Conservation (phyloP, 2,329 filamentous ascomycete species). For the Xylariaceae sp. region DNA sequence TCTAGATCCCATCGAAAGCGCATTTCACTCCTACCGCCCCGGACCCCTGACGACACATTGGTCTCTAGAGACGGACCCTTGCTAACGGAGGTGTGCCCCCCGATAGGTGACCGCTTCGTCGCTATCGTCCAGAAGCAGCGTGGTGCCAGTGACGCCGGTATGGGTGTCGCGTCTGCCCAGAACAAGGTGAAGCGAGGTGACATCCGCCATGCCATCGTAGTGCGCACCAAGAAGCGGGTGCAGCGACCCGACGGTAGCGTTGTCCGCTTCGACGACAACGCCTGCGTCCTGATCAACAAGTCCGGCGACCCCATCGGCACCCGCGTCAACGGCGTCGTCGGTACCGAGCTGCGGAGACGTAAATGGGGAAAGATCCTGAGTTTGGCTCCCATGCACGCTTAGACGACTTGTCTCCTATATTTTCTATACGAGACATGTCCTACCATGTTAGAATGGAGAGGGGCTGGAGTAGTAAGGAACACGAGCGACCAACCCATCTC, state of each 20-base stretch:
- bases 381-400: slow-evolving; percentile 70
- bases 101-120: slow-evolving; percentile 85
- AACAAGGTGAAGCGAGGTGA: slow-evolving; percentile 97
- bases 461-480: neutral
- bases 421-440: neutral
- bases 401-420: slow-evolving; percentile 15
- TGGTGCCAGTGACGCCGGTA: slow-evolving; percentile 65
- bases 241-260: slow-evolving; percentile 84
- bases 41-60: neutral
- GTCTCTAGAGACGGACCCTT: neutral
- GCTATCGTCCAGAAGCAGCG: slow-evolving; percentile 97
- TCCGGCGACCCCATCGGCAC: slow-evolving; percentile 91
- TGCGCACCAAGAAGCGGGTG: slow-evolving; percentile 82
- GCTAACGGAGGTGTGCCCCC: neutral
- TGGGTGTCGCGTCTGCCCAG: slow-evolving; percentile 65
- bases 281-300: slow-evolving; percentile 96
- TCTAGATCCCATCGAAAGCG: neutral
- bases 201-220: slow-evolving; percentile 91
- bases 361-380: slow-evolving; percentile 99
- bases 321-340: slow-evolving; percentile 87
- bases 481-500: neutral
- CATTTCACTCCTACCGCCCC: neutral
- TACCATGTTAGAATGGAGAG: neutral
- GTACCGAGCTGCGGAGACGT: slow-evolving; percentile 79
- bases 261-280: slow-evolving; percentile 94